Conservation (phyloP, 345 rosid species). For the Salix purpurea region DNA sequence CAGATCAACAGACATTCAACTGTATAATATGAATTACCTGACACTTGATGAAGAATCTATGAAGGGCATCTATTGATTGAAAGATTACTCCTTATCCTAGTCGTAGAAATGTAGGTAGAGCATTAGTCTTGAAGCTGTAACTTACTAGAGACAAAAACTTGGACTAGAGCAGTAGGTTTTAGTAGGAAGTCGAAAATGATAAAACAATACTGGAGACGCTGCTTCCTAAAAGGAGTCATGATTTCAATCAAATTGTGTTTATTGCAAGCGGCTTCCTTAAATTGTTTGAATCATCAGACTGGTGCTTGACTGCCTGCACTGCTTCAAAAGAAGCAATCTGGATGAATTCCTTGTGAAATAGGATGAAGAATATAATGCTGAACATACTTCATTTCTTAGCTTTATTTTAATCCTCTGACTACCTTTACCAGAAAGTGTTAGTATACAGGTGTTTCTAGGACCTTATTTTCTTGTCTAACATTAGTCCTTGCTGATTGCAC, state of each 20-base stretch:
- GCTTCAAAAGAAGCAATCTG: not conserved
- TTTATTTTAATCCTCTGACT: not conserved
- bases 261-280: not conserved
- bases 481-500: conserved; percentile 10
- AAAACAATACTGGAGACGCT: not conserved
- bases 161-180: not conserved
- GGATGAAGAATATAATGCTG: too few species aligned
- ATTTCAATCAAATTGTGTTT: not conserved
- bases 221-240: not conserved
- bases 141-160: not conserved
- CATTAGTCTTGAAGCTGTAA: not conserved
- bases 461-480: conserved; percentile 9
- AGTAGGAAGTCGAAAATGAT: not conserved
- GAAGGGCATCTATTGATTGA: not conserved
- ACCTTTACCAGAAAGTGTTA: not conserved
- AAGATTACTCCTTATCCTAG: not conserved
- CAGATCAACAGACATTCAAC: not conserved
- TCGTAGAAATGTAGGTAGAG: not conserved
- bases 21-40: not conserved
- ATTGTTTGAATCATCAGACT: not conserved
- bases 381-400: not conserved
- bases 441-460: too few species aligned
- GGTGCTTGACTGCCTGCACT: too few species aligned
- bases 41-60: not conserved
- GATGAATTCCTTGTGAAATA: too few species aligned